These are phyloP conservation scores for Colletotrichum theobromicola DNA, from an alignment of 2,329 filamentous ascomycete species.

Conservation along the genomic window DNA sequence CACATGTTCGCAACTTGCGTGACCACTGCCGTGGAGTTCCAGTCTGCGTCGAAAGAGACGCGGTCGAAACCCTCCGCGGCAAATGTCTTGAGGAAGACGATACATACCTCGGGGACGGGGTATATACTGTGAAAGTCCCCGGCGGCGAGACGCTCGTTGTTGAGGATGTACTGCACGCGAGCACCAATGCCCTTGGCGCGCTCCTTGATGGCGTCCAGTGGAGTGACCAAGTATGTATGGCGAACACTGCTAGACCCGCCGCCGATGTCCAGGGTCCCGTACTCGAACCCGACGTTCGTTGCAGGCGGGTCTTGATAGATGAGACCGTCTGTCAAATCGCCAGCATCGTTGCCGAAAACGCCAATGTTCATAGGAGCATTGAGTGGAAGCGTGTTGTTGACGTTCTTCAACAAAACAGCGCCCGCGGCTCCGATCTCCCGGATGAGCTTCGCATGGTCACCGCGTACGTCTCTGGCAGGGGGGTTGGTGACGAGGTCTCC, in stretches of 20 bases:
- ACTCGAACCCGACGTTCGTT: slow-evolving; percentile 56
- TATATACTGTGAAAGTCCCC: slow-evolving; percentile 60
- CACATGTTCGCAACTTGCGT: slow-evolving; percentile 49
- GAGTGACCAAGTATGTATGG: slow-evolving; percentile 70
- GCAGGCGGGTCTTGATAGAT: neutral
- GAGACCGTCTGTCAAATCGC: slow-evolving; percentile 40
- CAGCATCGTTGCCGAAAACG: slow-evolving; percentile 70
- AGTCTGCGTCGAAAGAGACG: slow-evolving; percentile 64
- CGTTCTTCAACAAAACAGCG: slow-evolving; percentile 72
- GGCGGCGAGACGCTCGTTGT: slow-evolving; percentile 39
- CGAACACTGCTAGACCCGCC: slow-evolving; percentile 67
- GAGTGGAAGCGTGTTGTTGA: slow-evolving; percentile 60
- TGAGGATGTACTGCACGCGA: slow-evolving; percentile 55
- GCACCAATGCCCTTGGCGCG: slow-evolving; percentile 58
- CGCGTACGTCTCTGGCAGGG: slow-evolving; percentile 58
- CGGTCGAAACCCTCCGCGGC: slow-evolving; percentile 69
- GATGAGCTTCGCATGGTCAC: slow-evolving; percentile 66
- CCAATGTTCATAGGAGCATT: slow-evolving; percentile 57
- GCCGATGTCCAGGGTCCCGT: slow-evolving; percentile 69
- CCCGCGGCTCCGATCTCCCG: slow-evolving; percentile 58
- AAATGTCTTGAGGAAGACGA: slow-evolving; percentile 71
- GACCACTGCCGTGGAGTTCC: slow-evolving; percentile 67
- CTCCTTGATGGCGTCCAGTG: slow-evolving; percentile 67
- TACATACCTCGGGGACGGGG: slow-evolving; percentile 65
- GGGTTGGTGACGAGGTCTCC: slow-evolving; percentile 36